Percentiles rank a stretch among this genome's conserved stretches.
Conservation (phyloP, 495 filamentous ascomycete species). For the Chaetomidium leptoderma region DNA sequence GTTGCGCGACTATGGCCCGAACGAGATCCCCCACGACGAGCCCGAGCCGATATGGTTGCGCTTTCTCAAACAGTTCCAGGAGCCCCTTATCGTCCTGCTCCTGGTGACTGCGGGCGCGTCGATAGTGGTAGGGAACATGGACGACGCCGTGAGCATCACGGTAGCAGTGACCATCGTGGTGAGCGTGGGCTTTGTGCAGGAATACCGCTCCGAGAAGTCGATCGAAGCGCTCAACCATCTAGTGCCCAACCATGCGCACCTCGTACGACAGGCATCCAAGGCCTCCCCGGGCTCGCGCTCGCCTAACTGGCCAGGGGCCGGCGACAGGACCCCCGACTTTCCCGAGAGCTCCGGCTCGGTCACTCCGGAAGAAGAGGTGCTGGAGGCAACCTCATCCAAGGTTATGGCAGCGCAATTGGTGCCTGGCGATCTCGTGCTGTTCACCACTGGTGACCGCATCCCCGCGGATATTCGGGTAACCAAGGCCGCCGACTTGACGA, state of each 20-base stretch:
- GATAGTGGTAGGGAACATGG: conserved; percentile 88
- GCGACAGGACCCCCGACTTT: conserved; percentile 28
- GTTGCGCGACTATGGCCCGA: conserved; percentile 75
- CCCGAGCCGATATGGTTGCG: conserved; percentile 92
- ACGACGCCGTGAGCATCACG: conserved; percentile 93
- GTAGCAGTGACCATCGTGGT: conserved; percentile 96
- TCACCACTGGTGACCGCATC: conserved; percentile 93
- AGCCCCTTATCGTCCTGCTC: conserved; percentile 84
- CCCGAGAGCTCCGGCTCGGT: conserved; percentile 31
- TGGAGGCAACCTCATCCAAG: conserved; percentile 71
- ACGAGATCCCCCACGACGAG: conserved; percentile 90
- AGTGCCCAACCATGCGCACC: conserved; percentile 89
- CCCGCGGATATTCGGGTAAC: conserved; percentile 96
- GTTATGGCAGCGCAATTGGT: conserved; percentile 84
- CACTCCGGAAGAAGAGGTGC: conserved; percentile 48
- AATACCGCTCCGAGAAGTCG: conserved; percentile 96
- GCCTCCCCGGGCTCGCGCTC: conserved; percentile 28
- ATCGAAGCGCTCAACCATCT: conserved; percentile 90
- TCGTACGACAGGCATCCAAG: conserved; percentile 58
- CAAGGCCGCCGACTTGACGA: conserved; percentile 75
- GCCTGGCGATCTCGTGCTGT: conserved; percentile 84
- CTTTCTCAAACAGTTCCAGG: conserved; percentile 94
- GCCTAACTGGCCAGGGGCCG: conserved; percentile 43
- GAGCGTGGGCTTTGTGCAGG: conserved; percentile 92
- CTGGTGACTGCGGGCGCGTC: conserved; percentile 86